phyloP scores from a whole-genome alignment of 805 yeast genomes.

The Ogataea polymorpha region DNA sequence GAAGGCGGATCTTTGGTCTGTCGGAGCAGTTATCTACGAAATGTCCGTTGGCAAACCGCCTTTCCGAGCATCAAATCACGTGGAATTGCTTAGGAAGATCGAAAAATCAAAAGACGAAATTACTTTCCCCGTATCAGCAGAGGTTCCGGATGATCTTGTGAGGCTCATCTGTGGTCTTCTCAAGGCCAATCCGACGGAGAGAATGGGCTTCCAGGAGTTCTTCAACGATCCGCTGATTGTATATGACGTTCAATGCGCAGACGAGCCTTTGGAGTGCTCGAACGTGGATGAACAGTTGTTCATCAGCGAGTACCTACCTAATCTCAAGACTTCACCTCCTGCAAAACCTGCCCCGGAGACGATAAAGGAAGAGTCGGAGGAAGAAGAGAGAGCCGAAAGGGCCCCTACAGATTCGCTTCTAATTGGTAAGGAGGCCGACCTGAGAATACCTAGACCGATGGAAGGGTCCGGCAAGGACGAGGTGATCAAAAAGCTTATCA shows the following conservation, averaged over 20 bases:
- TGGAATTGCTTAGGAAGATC: slow-evolving; percentile 82
- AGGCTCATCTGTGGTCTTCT: slow-evolving; percentile 71
- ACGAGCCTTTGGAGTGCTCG: slow-evolving; percentile 62
- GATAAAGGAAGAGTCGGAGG: slow-evolving; percentile 18
- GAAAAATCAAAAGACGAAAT: slow-evolving; percentile 79
- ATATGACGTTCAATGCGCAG: slow-evolving; percentile 47
- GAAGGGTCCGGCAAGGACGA: slow-evolving; percentile 36
- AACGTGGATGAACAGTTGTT: slow-evolving; percentile 75
- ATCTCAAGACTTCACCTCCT: slow-evolving; percentile 5
- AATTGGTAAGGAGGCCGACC: slow-evolving; percentile 12
- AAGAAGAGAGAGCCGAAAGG: slow-evolving; percentile 7
- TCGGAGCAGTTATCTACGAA: slow-evolving; percentile 93
- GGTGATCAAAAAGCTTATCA: slow-evolving; percentile 42
- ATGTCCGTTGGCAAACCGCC: slow-evolving; percentile 98
- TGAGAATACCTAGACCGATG: slow-evolving; percentile 21
- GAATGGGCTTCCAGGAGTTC: slow-evolving; percentile 87
- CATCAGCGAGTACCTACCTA: slow-evolving; percentile 69
- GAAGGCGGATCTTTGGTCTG: slow-evolving; percentile 97
- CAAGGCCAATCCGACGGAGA: slow-evolving; percentile 79
- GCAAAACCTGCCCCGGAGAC: slow-evolving; percentile 13
- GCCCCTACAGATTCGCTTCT: slow-evolving; percentile 19
- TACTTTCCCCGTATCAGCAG: slow-evolving; percentile 66
- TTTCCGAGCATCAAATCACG: slow-evolving; percentile 88
- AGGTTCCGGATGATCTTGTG: slow-evolving; percentile 63
- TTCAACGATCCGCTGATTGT: slow-evolving; percentile 69